Conservation (phyloP, 2,329 filamentous ascomycete genomes). For the Aspergillus phoenicis region DNA sequence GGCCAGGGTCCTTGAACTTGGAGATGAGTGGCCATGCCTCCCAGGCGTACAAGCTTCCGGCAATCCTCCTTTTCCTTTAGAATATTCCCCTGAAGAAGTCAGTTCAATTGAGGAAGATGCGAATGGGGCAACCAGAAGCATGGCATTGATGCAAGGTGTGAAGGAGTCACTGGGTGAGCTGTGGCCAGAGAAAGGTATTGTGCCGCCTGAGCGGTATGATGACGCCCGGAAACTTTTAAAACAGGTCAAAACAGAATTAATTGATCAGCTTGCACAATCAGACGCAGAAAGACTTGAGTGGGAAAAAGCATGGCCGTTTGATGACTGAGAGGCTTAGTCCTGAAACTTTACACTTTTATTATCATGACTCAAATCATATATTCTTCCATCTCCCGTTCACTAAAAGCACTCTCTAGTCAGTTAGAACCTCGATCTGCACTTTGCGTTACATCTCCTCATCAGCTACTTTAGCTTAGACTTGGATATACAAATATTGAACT, state of each 20-base stretch:
- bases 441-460: no score
- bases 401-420: no score
- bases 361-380: no score
- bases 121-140: conserved; percentile 12
- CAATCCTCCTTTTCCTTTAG: conserved; percentile 14
- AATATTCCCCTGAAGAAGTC: conserved; percentile 13
- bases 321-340: neutral
- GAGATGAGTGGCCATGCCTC: conserved; percentile 15
- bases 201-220: conserved; percentile 15
- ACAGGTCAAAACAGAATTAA: conserved; percentile 10
- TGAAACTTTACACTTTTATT: no score
- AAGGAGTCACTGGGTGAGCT: conserved; percentile 15
- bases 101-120: conserved; percentile 14
- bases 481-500: no score
- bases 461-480: no score
- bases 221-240: no score
- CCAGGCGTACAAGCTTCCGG: conserved; percentile 17
- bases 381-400: no score
- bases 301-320: conserved; percentile 37
- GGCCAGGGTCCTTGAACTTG: conserved; percentile 12
- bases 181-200: conserved; percentile 23
- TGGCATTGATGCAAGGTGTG: conserved; percentile 17
- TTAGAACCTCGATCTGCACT: no score
- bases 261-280: conserved; percentile 14
- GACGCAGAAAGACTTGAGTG: conserved; percentile 17